Evolutionary conservation across 345 rosid species (phyloP), one percentile per base, ranked within the genome.

Genomic region (Gossypium ekmanianum): DNA sequence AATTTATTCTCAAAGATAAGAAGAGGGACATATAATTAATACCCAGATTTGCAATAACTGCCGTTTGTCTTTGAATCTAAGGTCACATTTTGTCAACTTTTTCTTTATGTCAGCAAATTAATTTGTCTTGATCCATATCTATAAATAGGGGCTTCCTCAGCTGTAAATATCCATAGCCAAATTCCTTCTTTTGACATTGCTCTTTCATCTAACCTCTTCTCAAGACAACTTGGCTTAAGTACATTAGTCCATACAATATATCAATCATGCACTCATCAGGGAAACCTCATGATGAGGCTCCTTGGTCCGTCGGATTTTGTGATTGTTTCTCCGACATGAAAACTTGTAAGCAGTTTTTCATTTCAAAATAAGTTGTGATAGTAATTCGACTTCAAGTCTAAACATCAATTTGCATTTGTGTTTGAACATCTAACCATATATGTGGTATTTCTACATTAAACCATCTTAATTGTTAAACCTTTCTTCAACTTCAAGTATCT

Each of bases 281-380:
- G n/a, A 1, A 29, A 4, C 11, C 44, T 61, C 66, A 7, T 4
- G 4, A 29, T 7, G 44, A 45, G n/a, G 74, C 45, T 17, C 67
- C 67, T 50, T 88, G 87, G 94, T 85, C 90, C 5, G 74, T 79
- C 16, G 94, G 87, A 39, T 78, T 87, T 0, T 83, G 79, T 11
- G 85, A 84, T 71, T 90, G 90, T 82, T 84, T 72, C 64, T 75
- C 75, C 0, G 84, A 85, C 75, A 27, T 64, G 43, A 50, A 69
- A 44, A 71, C 64, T 29, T 85, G 92, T 87, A 77, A 78, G 72
- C 45, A 9, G 13, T 58, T 67, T 7, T 18, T 72, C 7, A 5
- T 1, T 34, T 0, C 8, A 63, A 16, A 17, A 56, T 62, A 1
- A 34, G 3, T 17, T 62, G 8, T 16, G 2, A 27, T 27, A 27